Conservation (phyloP, 768 basidiomycete species). For the Mycena capillaripes region DNA sequence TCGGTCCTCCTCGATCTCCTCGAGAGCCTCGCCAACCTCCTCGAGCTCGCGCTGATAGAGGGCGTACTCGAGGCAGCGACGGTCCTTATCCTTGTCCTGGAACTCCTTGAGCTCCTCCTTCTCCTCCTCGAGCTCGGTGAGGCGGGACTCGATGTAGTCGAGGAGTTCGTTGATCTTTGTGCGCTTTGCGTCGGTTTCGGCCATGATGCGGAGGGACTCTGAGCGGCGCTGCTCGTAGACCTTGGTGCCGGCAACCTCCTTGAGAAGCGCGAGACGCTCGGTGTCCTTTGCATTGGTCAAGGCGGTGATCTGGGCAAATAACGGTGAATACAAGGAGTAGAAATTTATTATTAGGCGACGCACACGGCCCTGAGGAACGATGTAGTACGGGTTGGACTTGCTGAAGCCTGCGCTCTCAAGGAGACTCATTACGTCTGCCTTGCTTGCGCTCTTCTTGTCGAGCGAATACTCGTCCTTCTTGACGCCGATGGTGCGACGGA, state of each 20-base stretch:
- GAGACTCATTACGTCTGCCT: constrained; percentile 98
- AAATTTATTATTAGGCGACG: constrained; percentile 45
- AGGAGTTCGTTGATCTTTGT: constrained; percentile 92
- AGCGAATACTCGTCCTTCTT: constrained; percentile 99
- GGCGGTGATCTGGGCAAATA: constrained; percentile 81
- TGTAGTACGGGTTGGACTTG: constrained; percentile 99
- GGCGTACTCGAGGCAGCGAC: constrained; percentile 95
- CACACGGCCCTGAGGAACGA: constrained; percentile 97
- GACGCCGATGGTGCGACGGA: constrained; percentile 94
- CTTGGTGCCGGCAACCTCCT: constrained; percentile 98
- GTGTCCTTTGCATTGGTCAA: constrained; percentile 97
- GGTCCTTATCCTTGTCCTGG: constrained; percentile 94
- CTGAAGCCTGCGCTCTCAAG: constrained; percentile 98
- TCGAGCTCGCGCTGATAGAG: constrained; percentile 92
- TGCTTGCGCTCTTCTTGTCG: constrained; percentile 94
- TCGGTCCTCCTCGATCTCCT: constrained; percentile 88
- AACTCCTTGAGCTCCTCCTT: constrained; percentile 98
- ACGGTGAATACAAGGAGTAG: not conserved
- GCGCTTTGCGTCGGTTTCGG: constrained; percentile 94
- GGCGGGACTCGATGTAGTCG: constrained; percentile 90
- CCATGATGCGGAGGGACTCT: constrained; percentile 96
- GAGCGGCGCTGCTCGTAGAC: constrained; percentile 95
- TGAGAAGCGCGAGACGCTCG: constrained; percentile 93
- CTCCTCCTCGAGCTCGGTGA: constrained; percentile 95
- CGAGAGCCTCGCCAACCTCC: constrained; percentile 88